Conservation (phyloP, 2,329 filamentous ascomycete species). For the Talaromyces sp. region DNA sequence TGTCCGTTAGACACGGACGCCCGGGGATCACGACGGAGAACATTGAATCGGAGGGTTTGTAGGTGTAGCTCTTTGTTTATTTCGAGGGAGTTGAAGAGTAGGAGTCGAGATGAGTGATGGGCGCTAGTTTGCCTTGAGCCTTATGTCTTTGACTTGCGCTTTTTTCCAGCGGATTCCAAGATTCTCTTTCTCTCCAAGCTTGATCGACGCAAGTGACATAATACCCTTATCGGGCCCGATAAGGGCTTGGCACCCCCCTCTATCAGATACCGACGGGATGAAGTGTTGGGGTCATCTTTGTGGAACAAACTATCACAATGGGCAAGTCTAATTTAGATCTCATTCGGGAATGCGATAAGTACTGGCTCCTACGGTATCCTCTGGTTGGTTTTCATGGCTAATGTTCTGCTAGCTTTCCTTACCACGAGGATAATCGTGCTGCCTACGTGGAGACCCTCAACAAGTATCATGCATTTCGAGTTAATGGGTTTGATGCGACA, state of each 20-base stretch:
- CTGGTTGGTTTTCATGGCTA: conserved; percentile 9
- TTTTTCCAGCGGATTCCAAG: conserved; percentile 13
- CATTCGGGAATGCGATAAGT: conserved; percentile 60
- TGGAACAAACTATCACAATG: conserved; percentile 25
- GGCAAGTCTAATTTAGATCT: conserved; percentile 56
- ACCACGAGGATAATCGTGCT: conserved; percentile 63
- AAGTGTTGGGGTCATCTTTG: neutral
- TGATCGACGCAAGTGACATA: conserved; percentile 23
- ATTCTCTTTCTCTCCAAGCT: conserved; percentile 1
- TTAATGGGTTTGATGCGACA: conserved; percentile 64
- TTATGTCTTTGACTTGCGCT: neutral
- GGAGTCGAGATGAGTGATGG: neutral
- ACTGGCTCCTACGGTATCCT: conserved; percentile 7
- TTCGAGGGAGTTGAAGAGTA: neutral
- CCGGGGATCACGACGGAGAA: conserved; percentile 65
- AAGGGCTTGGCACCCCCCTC: conserved; percentile 23
- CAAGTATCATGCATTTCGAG: conserved; percentile 67
- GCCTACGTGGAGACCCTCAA: conserved; percentile 57
- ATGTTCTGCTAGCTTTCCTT: conserved; percentile 68
- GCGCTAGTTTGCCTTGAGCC: neutral
- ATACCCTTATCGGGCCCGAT: conserved; percentile 30
- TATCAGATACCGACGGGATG: neutral
- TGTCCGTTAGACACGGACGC: conserved; percentile 61
- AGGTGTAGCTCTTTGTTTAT: neutral
- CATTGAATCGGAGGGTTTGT: conserved; percentile 42